Evolutionary conservation across 164 flowering plant genomes (phyloP), one percentile per base, ranked within the genome.

Genomic region (Vitis labrusca): DNA sequence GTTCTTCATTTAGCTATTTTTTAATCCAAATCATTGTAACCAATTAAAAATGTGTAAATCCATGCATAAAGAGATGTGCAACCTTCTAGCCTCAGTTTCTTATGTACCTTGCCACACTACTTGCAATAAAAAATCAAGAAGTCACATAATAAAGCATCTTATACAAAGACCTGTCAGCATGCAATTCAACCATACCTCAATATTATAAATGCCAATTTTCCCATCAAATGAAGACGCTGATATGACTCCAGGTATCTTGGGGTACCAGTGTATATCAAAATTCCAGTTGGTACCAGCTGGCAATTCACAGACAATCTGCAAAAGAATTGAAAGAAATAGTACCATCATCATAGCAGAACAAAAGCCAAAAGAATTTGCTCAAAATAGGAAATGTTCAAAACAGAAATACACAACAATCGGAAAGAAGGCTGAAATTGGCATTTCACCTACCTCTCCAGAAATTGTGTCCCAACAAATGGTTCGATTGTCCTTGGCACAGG

Each of bases 151-250:
- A 37, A 37, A 37, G 44, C 7, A 37, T 37, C 7, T 37, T 37
- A 3, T 47, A 54, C 14, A 32, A 19, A 57, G 29, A 56, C 64
- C 16, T 14, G 13, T 13, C 23, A 23, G 15, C 10, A 59, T 23
- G 49, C 9, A 32, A 16, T 54, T 5, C n/a, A 61, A 61, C 5
- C 64, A 53, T 75, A 95, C 99, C 98, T 96, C 97, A 56, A 93
- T 89, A 74, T 96, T 96, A 68, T 93, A 93, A 53, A 96, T 74
- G 75, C 97, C 94, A 82, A 96, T 84, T 78, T 91, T 96, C 64
- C 98, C 98, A 85, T 96, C 99, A 86, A 88, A 96, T 13, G 99
- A 93, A 72, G 98, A 96, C 52, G 99, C 91, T 66, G 97, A 87
- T 78, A 96, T 91, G 50, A 96, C 83, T 54, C 99, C 99, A 12